Percentiles rank a stretch among this genome's conserved stretches.
Conservation (phyloP, 2,329 filamentous ascomycete genomes). For the Trichoderma koningii region DNA sequence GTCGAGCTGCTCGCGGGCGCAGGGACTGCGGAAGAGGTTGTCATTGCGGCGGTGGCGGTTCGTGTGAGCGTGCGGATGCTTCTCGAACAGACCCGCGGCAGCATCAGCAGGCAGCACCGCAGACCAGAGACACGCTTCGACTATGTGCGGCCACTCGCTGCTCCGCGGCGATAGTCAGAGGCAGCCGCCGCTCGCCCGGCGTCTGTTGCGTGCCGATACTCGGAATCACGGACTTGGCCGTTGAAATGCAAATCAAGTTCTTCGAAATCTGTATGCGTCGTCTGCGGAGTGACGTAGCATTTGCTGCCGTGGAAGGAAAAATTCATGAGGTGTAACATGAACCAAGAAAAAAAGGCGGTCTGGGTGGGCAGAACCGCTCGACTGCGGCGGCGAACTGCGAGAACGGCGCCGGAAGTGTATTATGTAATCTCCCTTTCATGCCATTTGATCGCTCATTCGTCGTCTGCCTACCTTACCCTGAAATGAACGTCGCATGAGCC, state of each 20-base stretch:
- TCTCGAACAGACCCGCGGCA: slow-evolving; percentile 28
- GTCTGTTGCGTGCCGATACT: not conserved
- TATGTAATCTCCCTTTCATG: too few relatives aligned
- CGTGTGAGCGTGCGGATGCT: slow-evolving; percentile 25
- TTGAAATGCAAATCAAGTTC: not conserved
- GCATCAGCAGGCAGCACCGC: slow-evolving; percentile 28
- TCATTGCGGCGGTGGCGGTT: slow-evolving; percentile 29
- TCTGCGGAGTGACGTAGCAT: slow-evolving; percentile 20
- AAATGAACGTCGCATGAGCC: too few relatives aligned
- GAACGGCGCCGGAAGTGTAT: not conserved
- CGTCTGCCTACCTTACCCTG: too few relatives aligned
- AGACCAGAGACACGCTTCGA: not conserved
- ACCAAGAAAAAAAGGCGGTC: slow-evolving; percentile 37
- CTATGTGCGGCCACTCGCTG: not conserved
- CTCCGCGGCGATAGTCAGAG: not conserved
- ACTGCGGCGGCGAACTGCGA: slow-evolving; percentile 16
- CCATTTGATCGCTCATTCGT: too few relatives aligned
- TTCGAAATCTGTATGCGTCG: not conserved
- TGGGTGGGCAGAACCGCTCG: slow-evolving; percentile 33
- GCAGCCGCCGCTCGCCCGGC: slow-evolving; percentile 15
- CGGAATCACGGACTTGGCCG: slow-evolving; percentile 9
- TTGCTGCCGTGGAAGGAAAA: not conserved
- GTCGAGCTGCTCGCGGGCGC: slow-evolving; percentile 23
- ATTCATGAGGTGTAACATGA: slow-evolving; percentile 19
- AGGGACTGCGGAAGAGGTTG: slow-evolving; percentile 9